phyloP scores from a whole-genome alignment of 176 grass and related monocot genomes.

The Sorghum bicolor region Sorghum_bicolor_NCBIv3 NC_012878.2:1001001-1001500 shows the following conservation, averaged over 20 bases:
- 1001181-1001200: constrained; percentile 99
- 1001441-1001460: constrained; percentile 84
- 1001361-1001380: background rate
- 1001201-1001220: constrained; percentile 95
- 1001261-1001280: background rate
- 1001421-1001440: constrained; percentile 93
- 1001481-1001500: constrained; percentile 29
- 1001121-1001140: background rate
- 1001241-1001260: background rate
- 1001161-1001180: background rate
- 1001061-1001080: constrained; percentile 76
- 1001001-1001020: constrained; percentile 92
- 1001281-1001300: background rate
- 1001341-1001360: background rate
- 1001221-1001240: constrained; percentile 21
- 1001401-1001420: constrained; percentile 80
- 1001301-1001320: background rate
- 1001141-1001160: background rate
- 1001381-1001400: constrained; percentile 69
- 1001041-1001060: constrained; percentile 90
- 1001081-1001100: constrained; percentile 6
- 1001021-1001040: constrained; percentile 72
- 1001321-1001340: background rate
- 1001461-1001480: constrained; percentile 80
- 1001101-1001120: background rate